These are phyloP conservation scores for Medicago arabica DNA, from an alignment of 306 rosid genomes.

Conservation along the genomic window DNA sequence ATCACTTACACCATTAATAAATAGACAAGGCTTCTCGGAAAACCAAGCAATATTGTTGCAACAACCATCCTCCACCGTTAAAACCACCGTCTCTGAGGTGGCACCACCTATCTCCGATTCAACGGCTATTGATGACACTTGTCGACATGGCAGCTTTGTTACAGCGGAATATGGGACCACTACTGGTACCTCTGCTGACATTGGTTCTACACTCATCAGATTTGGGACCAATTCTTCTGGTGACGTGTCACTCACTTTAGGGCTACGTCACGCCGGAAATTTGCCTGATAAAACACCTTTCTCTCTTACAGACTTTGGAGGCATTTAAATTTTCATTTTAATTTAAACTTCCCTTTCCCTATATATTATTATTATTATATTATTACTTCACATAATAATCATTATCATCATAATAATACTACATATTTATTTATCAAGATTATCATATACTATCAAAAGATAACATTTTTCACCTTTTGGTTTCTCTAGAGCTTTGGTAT, in stretches of 20 bases:
- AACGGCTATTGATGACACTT: constrained; percentile 57
- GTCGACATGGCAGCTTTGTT: constrained; percentile 64
- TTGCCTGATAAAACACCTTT: constrained; percentile 75
- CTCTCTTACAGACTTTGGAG: constrained; percentile 84
- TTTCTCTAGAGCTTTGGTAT: constrained; percentile 12
- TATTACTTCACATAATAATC: constrained; percentile 27
- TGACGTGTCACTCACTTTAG: constrained; percentile 95
- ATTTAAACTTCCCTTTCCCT: constrained; percentile 22
- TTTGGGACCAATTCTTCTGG: constrained; percentile 80
- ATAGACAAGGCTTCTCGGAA: constrained; percentile 68
- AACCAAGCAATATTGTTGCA: constrained; percentile 51
- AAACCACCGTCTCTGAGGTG: constrained; percentile 49
- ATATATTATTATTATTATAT: background rate
- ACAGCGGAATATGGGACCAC: constrained; percentile 75
- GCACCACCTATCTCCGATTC: constrained; percentile 47
- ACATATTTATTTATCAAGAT: constrained; percentile 27
- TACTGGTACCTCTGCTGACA: constrained; percentile 51
- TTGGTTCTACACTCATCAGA: constrained; percentile 68
- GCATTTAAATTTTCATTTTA: constrained; percentile 50
- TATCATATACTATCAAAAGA: constrained; percentile 33
- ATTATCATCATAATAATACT: constrained; percentile 30
- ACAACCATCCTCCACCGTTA: constrained; percentile 2
- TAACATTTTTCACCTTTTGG: constrained; percentile 18
- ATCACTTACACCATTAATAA: constrained; percentile 67
- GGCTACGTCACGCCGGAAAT: constrained; percentile 95